These are phyloP conservation scores for Tylopilus sp. DNA, from an alignment of 768 basidiomycete genomes.

Conservation along the genomic window DNA sequence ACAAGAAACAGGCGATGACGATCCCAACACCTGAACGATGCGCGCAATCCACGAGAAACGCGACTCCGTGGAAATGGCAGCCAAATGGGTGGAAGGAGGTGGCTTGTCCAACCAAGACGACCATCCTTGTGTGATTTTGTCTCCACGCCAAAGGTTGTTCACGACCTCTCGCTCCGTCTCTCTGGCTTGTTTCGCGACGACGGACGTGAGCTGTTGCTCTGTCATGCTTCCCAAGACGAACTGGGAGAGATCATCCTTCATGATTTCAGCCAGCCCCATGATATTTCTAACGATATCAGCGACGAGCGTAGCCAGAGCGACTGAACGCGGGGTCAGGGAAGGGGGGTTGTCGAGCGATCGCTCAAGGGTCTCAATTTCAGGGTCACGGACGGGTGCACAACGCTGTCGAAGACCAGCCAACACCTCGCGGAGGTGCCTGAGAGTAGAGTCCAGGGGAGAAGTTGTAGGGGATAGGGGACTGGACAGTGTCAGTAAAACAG, in stretches of 20 bases:
- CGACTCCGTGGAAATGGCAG: constrained; percentile 12
- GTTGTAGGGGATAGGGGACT: constrained; percentile 65
- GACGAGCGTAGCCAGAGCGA: constrained; percentile 45
- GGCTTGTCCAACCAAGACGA: constrained; percentile 19
- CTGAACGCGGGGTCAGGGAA: constrained; percentile 18
- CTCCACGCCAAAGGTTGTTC: constrained; percentile 45
- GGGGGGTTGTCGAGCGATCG: constrained; percentile 33
- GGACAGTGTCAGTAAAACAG: constrained; percentile 48
- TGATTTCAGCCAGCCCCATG: constrained; percentile 51
- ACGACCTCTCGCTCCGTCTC: constrained; percentile 52
- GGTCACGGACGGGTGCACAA: constrained; percentile 66
- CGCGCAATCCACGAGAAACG: constrained; percentile 44
- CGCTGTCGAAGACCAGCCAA: constrained; percentile 51
- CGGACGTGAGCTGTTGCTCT: constrained; percentile 51
- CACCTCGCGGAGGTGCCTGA: constrained; percentile 53
- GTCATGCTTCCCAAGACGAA: constrained; percentile 64
- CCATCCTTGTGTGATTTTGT: constrained; percentile 24
- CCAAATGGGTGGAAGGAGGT: constrained; percentile 4
- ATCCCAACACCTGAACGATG: constrained; percentile 45
- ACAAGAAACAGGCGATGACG: constrained; percentile 37
- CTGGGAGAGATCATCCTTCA: constrained; percentile 67
- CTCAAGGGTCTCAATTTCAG: constrained; percentile 45
- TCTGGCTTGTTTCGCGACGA: constrained; percentile 53
- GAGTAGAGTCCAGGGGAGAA: constrained; percentile 57
- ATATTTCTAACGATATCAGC: constrained; percentile 45